A percentile compares a stretch with the other conserved stretches of the same genome.
These are phyloP conservation scores for Lithospermum erythrorhizon DNA, from an alignment of 257 asterid genomes.

Conservation along the genomic window DNA sequence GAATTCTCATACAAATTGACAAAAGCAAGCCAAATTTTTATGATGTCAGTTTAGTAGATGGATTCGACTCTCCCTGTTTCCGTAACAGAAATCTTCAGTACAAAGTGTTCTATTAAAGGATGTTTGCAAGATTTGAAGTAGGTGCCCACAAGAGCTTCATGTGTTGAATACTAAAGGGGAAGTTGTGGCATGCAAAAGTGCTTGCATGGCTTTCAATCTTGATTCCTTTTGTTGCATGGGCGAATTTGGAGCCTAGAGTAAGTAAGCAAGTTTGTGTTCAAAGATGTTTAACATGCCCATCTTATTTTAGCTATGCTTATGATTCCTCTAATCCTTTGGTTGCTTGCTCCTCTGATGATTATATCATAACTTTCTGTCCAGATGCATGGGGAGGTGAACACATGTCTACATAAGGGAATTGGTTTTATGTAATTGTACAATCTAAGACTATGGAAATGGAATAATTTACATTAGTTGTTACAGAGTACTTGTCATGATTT, in stretches of 20 bases:
- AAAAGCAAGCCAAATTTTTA: constrained; percentile 43
- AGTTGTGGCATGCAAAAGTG: constrained; percentile 81
- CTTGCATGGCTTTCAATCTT: constrained; percentile 57
- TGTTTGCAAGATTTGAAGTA: constrained; percentile 37
- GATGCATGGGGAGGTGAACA: constrained; percentile 35
- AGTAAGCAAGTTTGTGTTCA: constrained; percentile 50
- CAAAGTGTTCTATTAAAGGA: constrained; percentile 44
- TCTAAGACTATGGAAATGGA: neutral
- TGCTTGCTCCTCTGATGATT: constrained; percentile 44
- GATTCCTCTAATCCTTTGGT: constrained; percentile 54
- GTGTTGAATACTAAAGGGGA: constrained; percentile 34
- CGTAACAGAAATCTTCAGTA: constrained; percentile 16
- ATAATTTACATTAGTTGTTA: neutral
- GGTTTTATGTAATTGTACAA: neutral
- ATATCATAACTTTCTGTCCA: constrained; percentile 61
- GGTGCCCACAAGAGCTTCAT: constrained; percentile 50
- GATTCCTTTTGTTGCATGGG: constrained; percentile 75
- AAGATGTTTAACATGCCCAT: constrained; percentile 65
- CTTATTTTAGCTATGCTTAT: constrained; percentile 56
- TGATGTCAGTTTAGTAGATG: constrained; percentile 81
- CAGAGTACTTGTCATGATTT: neutral
- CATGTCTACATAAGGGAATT: constrained; percentile 11
- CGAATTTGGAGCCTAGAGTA: constrained; percentile 41
- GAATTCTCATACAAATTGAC: constrained; percentile 49
- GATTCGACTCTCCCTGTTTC: constrained; percentile 72